Percentiles rank a stretch among this genome's conserved stretches.
Conservation (phyloP, 257 asterid genomes). For the Nicotiana attenuata region DNA sequence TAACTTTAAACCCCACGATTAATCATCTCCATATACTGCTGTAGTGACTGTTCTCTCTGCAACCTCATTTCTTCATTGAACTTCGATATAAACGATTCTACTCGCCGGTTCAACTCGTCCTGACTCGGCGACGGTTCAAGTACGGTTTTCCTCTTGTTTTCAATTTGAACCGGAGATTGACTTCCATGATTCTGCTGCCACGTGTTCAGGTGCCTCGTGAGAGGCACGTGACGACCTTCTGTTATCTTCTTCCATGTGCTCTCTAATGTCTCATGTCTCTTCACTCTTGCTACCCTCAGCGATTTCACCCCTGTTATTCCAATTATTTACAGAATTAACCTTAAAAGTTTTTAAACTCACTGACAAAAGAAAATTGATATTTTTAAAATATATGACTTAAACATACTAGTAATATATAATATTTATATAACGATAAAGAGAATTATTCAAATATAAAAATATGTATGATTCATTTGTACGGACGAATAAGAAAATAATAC, state of each 20-base stretch:
- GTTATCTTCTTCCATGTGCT: slow-evolving; percentile 30
- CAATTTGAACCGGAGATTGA: background rate
- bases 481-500: too few species aligned
- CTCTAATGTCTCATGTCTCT: slow-evolving; percentile 25
- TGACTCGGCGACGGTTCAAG: slow-evolving; percentile 57
- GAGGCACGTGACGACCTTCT: slow-evolving; percentile 24
- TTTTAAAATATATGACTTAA: too few species aligned
- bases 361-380: background rate
- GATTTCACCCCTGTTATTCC: slow-evolving; percentile 7
- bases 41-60: slow-evolving; percentile 62
- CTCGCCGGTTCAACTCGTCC: slow-evolving; percentile 64
- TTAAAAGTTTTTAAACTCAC: background rate
- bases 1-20: slow-evolving; percentile 35
- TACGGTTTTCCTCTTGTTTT: background rate
- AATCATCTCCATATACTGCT: slow-evolving; percentile 47
- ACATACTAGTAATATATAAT: too few species aligned
- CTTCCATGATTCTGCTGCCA: slow-evolving; percentile 33
- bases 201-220: slow-evolving; percentile 11
- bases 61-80: slow-evolving; percentile 65
- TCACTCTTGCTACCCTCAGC: slow-evolving; percentile 9
- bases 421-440: background rate
- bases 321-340: background rate
- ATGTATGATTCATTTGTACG: too few species aligned
- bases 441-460: background rate
- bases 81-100: slow-evolving; percentile 59